Base-by-base conservation (phyloP, 139 green algal species). In the Raphidocelis subcapitata region DNA sequence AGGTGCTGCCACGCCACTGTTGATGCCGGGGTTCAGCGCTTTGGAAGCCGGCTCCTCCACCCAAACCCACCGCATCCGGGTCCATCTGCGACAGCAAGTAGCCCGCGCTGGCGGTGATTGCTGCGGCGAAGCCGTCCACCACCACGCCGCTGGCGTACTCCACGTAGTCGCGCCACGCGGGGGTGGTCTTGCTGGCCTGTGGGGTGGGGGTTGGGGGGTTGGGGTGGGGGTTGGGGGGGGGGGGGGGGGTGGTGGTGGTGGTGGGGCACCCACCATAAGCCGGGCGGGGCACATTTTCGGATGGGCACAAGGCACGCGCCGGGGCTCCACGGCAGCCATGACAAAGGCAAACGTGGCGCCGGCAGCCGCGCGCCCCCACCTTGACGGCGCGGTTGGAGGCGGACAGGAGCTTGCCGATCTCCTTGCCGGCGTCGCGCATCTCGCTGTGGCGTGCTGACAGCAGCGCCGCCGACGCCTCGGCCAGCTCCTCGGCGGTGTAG, bases 111-210 rank as follows among this genome's bases (percentile, higher is more conserved):
- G 80, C 74, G 10, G 92, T 86, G 67, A 96, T 94, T 46, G 82
- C 81, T 0, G 79, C 67, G 0, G 79, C 79, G 46, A 97, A 90
- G 36, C 93, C 93, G 18, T 90, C 77, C 4, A 95, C 86, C n/a
- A 97, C 88, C 44, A 97, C 92, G 62, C 90, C 82, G 28, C 77
- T 86, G 3, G 95, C 85, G 78, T 93, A 94, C 56, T 95, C 88
- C 18, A 94, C 85, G 68, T 96, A 97, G 1, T 81, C 80, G 51
- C 85, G 87, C 92, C 92, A 97, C 3, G 74, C 76, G 1, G 77
- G 73, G 1, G 84, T 79, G 3, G 80, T 87, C 75, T 93, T 95
- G 75, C 81, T 87, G 62, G 95, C 84, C 69, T 91, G 61, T 24
- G 52, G 31, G 32, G 36, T 12, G 12, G 41, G 41, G 41, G 41